Percentiles rank a stretch among this genome's conserved stretches.
Conservation (phyloP, 2,329 filamentous ascomycete genomes). For the Exophiala calicioides region DNA sequence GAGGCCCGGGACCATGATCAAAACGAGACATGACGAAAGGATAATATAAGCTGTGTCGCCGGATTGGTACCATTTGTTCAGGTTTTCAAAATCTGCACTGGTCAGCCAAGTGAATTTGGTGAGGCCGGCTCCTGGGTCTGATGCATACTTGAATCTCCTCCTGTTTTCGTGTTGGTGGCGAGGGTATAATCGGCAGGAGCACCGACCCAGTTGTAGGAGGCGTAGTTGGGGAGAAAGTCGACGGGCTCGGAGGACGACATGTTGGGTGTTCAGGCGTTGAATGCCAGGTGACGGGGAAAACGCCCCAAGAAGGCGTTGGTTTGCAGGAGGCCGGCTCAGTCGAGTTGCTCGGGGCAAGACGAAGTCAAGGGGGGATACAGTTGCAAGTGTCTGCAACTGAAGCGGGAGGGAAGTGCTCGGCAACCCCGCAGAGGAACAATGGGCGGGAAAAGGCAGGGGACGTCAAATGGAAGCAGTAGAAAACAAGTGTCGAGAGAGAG, state of each 20-base stretch:
- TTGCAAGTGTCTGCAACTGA: too few relatives aligned
- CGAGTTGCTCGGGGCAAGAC: too few relatives aligned
- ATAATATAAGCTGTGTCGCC: conserved; percentile 96
- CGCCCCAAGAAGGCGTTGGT: background rate
- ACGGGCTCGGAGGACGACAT: conserved; percentile 19
- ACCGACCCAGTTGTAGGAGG: conserved; percentile 53
- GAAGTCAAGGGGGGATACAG: too few relatives aligned
- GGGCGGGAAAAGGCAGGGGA: background rate
- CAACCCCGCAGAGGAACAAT: too few relatives aligned
- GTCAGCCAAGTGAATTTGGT: conserved; percentile 6
- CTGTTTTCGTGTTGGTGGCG: conserved; percentile 59
- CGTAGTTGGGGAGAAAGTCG: conserved; percentile 42
- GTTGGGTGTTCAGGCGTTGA: conserved; percentile 1
- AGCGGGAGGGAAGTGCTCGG: too few relatives aligned
- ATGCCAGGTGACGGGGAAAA: background rate
- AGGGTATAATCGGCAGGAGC: conserved; percentile 45
- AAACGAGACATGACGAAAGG: conserved; percentile 54
- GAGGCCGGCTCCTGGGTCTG: conserved; percentile 9
- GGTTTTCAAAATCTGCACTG: conserved; percentile 70
- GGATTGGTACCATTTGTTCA: conserved; percentile 93
- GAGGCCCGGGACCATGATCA: conserved; percentile 95
- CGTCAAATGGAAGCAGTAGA: background rate
- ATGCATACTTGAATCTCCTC: conserved; percentile 76
- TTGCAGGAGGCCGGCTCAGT: too few relatives aligned
- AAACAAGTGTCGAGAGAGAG: too few relatives aligned